These are phyloP conservation scores for Smallanthus sonchifolius DNA, from an alignment of 129 eudicot genomes.

Conservation along the genomic window DNA sequence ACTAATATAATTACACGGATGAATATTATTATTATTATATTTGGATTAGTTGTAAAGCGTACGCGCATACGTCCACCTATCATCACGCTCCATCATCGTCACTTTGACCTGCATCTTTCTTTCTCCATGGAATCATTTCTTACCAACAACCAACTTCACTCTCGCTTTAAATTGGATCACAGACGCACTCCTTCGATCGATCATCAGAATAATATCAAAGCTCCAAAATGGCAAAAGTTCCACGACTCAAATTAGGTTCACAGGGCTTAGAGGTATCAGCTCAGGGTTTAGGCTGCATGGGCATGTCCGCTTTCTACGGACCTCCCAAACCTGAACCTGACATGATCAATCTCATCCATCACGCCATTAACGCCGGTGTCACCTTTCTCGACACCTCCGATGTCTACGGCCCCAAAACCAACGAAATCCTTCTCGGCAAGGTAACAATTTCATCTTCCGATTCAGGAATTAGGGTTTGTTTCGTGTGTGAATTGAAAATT, in stretches of 20 bases:
- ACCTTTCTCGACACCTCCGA: conserved; percentile 52
- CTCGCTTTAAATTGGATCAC: neutral
- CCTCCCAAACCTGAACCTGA: conserved; percentile 41
- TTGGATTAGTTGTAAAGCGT: neutral
- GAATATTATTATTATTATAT: too few relatives aligned
- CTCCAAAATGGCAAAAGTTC: conserved; percentile 2
- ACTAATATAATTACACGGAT: too few relatives aligned
- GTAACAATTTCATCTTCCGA: conserved; percentile 5
- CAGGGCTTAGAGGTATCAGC: conserved; percentile 46
- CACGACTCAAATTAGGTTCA: conserved; percentile 43
- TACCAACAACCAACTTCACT: neutral
- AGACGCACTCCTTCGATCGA: neutral
- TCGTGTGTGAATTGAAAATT: neutral
- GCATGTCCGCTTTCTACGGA: conserved; percentile 43
- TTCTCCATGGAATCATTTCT: neutral
- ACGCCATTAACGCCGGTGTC: conserved; percentile 46
- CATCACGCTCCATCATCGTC: neutral
- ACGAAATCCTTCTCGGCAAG: conserved; percentile 47
- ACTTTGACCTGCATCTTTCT: too few relatives aligned
- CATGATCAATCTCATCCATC: conserved; percentile 44
- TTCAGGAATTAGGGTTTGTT: neutral
- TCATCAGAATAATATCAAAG: neutral
- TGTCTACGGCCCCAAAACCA: conserved; percentile 52
- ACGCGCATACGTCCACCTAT: neutral
- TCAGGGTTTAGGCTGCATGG: conserved; percentile 46